Percentiles rank a stretch among this genome's conserved stretches.
These are phyloP conservation scores for Hortaea sp. DNA, from an alignment of 2,329 filamentous ascomycete genomes.

Conservation along the genomic window DNA sequence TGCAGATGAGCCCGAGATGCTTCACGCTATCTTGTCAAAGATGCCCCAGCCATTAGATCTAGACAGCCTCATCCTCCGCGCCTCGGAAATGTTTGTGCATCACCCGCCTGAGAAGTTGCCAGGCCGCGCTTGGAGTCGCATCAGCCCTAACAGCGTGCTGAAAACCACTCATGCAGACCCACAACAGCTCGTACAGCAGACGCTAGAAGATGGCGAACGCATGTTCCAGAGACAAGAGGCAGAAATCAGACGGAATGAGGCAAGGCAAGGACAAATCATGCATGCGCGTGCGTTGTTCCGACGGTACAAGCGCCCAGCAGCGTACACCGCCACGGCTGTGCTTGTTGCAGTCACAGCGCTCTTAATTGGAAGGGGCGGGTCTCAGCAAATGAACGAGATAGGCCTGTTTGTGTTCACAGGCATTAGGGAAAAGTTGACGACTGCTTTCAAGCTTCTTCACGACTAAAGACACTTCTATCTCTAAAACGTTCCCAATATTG, in stretches of 20 bases:
- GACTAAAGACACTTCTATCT: too few species aligned
- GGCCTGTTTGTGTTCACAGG: too few species aligned
- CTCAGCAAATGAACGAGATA: not conserved
- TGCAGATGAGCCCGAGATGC: constrained; percentile 77
- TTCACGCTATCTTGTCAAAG: constrained; percentile 80
- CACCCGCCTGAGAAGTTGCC: constrained; percentile 64
- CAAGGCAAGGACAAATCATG: constrained; percentile 39
- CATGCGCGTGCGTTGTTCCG: constrained; percentile 37
- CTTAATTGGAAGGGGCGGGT: not conserved
- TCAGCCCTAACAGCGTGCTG: constrained; percentile 69
- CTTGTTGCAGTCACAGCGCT: constrained; percentile 55
- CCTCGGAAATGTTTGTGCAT: constrained; percentile 51
- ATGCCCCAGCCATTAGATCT: constrained; percentile 72
- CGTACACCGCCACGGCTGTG: constrained; percentile 45
- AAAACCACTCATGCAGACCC: constrained; percentile 60
- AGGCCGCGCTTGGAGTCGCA: constrained; percentile 53
- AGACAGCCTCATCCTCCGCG: constrained; percentile 61
- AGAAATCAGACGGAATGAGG: constrained; percentile 60
- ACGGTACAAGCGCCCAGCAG: constrained; percentile 56
- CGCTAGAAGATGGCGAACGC: constrained; percentile 53
- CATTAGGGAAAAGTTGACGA: too few species aligned
- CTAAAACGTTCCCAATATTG: too few species aligned
- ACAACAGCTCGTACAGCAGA: constrained; percentile 43
- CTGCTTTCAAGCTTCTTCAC: too few species aligned
- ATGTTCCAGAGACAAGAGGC: constrained; percentile 62